Percentiles rank a stretch among this genome's conserved stretches.
phyloP scores from a whole-genome alignment of 2,329 filamentous ascomycete species.

The Apiospora saccharicola region DNA sequence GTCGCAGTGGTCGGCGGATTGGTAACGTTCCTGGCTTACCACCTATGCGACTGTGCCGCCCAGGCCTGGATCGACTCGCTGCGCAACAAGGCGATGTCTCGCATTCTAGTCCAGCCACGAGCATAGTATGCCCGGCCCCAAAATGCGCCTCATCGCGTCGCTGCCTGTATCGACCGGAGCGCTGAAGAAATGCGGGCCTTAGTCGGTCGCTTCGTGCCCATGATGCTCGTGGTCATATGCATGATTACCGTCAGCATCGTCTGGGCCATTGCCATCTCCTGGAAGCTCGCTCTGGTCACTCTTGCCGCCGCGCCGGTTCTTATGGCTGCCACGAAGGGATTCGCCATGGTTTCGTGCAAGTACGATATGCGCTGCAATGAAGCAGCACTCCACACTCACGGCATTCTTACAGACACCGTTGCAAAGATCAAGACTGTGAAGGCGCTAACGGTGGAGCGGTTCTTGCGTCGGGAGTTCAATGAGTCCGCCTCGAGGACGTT shows the following conservation, averaged over 20 bases:
- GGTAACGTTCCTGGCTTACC: constrained; percentile 71
- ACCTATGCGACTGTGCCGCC: constrained; percentile 73
- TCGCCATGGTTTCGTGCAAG: constrained; percentile 68
- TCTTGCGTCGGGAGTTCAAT: constrained; percentile 72
- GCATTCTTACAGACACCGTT: constrained; percentile 78
- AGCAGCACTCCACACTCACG: constrained; percentile 64
- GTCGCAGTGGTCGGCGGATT: constrained; percentile 73
- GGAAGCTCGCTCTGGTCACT: constrained; percentile 82
- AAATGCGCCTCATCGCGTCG: constrained; percentile 70
- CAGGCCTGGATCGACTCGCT: constrained; percentile 81
- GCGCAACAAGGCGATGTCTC: constrained; percentile 70
- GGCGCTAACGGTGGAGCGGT: constrained; percentile 74
- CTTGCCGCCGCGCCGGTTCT: constrained; percentile 74
- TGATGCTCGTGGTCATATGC: constrained; percentile 68
- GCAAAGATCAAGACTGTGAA: constrained; percentile 81
- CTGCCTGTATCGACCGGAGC: constrained; percentile 78
- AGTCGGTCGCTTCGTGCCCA: constrained; percentile 78
- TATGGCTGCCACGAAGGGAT: constrained; percentile 69
- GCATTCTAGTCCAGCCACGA: constrained; percentile 77
- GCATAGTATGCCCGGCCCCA: constrained; percentile 78
- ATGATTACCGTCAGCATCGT: constrained; percentile 74
- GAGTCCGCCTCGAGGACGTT: constrained; percentile 60
- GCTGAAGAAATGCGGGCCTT: constrained; percentile 89
- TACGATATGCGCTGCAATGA: constrained; percentile 78
- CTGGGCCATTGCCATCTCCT: constrained; percentile 79